A percentile compares a stretch with the other conserved stretches of the same genome.
Conservation (phyloP, 1,284 basidiomycete genomes). For the Ustilago hordei region DNA sequence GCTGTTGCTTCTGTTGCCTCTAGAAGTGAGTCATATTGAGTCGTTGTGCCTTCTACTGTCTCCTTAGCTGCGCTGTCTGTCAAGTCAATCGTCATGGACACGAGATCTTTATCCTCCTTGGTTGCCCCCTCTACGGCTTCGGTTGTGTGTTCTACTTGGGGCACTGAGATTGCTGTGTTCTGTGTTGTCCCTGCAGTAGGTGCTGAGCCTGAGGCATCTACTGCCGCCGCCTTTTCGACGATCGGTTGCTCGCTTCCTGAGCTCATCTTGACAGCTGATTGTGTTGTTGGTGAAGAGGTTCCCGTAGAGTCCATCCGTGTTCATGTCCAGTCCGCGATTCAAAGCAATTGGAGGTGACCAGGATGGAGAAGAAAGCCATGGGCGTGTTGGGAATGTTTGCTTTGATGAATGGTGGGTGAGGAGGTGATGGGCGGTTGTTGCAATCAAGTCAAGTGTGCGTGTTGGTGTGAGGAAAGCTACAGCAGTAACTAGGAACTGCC, state of each 20-base stretch:
- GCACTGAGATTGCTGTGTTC: not conserved
- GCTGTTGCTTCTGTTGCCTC: not conserved
- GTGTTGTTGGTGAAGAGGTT: not conserved
- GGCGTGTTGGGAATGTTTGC: not conserved
- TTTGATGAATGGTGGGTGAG: conserved; percentile 5
- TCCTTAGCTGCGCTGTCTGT: not conserved
- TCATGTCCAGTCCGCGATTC: not conserved
- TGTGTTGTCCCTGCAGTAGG: not conserved
- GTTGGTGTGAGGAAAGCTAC: conserved; percentile 1
- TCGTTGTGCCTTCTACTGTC: not conserved
- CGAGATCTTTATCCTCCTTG: not conserved
- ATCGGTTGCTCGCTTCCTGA: not conserved
- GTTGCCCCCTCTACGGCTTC: not conserved
- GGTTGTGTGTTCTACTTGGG: not conserved
- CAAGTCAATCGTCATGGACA: not conserved
- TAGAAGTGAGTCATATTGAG: not conserved
- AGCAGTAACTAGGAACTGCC: too few species aligned
- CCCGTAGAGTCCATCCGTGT: not conserved
- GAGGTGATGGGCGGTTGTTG: not conserved
- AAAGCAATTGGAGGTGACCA: not conserved
- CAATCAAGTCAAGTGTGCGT: not conserved
- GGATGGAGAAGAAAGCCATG: not conserved
- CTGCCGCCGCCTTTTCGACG: not conserved
- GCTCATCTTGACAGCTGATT: not conserved
- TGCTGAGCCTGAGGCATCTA: not conserved